Evolutionary conservation across 2,329 filamentous ascomycete species (phyloP).

Genomic region (Ascochyta koolunga): DNA sequence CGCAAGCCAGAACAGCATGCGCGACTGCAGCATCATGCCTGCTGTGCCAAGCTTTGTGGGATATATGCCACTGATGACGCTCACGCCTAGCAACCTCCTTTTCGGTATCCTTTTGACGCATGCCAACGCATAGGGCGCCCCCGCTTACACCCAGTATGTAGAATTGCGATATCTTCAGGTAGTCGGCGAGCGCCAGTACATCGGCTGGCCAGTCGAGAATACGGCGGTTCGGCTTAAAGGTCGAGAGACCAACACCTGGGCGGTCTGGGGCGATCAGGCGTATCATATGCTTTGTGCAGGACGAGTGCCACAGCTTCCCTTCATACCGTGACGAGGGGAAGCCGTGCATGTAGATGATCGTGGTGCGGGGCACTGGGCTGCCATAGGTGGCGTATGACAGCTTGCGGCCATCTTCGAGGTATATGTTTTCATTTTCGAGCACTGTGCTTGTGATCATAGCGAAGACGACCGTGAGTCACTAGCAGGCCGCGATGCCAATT

Average conservation of each 20-base stretch:
- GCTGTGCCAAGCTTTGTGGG: constrained; percentile 32
- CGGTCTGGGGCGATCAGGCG: constrained; percentile 53
- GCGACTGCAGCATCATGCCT: constrained; percentile 33
- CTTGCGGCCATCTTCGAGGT: constrained; percentile 46
- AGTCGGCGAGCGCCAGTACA: constrained; percentile 48
- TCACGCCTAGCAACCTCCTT: constrained; percentile 31
- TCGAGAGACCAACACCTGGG: constrained; percentile 53
- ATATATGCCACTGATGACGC: constrained; percentile 35
- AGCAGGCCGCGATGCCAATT: constrained; percentile 3
- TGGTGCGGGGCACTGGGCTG: constrained; percentile 46
- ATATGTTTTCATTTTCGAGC: constrained; percentile 34
- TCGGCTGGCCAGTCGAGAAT: constrained; percentile 54
- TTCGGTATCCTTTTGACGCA: constrained; percentile 51
- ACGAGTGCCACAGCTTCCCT: constrained; percentile 42
- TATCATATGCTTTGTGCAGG: constrained; percentile 42
- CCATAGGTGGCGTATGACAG: constrained; percentile 56
- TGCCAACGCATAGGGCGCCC: constrained; percentile 56
- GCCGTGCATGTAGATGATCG: constrained; percentile 53
- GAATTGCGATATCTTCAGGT: constrained; percentile 51
- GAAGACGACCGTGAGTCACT: constrained; percentile 1
- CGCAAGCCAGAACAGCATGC: constrained; percentile 33
- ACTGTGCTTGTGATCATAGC: constrained; percentile 19
- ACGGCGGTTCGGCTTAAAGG: constrained; percentile 44
- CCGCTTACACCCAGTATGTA: constrained; percentile 55
- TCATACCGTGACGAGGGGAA: constrained; percentile 54